Percentiles rank a stretch among this genome's conserved stretches.
Evolutionary conservation across 2,329 filamentous ascomycete genomes (phyloP).

Genomic region (Hypoxylon sp.): DNA sequence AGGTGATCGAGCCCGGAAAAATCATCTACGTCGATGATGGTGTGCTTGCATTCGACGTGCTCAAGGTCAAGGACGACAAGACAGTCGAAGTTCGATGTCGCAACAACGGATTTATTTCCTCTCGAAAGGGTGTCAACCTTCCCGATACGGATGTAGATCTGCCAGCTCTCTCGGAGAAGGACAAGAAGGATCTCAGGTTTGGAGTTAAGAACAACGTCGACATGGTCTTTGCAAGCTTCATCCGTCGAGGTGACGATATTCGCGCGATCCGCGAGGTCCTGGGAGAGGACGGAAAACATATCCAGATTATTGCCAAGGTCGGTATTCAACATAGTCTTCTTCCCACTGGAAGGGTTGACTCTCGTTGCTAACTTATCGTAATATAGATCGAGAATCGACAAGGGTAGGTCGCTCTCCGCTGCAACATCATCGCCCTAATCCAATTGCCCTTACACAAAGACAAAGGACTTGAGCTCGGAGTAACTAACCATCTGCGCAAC

Average conservation of each 20-base stretch:
- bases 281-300: conserved; percentile 91
- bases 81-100: conserved; percentile 87
- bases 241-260: conserved; percentile 94
- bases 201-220: conserved; percentile 99
- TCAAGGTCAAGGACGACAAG: conserved; percentile 88
- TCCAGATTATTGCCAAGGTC: conserved; percentile 96
- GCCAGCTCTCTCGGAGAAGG: conserved; percentile 96
- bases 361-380: conserved; percentile 13
- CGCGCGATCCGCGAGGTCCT: conserved; percentile 89
- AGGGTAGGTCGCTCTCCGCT: conserved; percentile 60
- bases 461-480: background rate
- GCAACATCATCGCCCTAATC: background rate
- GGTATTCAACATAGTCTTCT: conserved; percentile 1
- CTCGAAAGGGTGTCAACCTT: conserved; percentile 98
- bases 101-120: conserved; percentile 99
- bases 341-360: background rate
- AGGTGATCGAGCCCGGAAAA: conserved; percentile 91
- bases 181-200: conserved; percentile 92
- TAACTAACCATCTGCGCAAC: background rate
- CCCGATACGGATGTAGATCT: conserved; percentile 99
- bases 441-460: background rate
- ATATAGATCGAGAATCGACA: conserved; percentile 97
- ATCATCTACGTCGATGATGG: conserved; percentile 99
- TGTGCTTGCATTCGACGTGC: conserved; percentile 94
- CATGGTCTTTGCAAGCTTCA: conserved; percentile 99